phyloP scores from a whole-genome alignment of 306 rosid species.

The Dalbergia oliveri region DNA sequence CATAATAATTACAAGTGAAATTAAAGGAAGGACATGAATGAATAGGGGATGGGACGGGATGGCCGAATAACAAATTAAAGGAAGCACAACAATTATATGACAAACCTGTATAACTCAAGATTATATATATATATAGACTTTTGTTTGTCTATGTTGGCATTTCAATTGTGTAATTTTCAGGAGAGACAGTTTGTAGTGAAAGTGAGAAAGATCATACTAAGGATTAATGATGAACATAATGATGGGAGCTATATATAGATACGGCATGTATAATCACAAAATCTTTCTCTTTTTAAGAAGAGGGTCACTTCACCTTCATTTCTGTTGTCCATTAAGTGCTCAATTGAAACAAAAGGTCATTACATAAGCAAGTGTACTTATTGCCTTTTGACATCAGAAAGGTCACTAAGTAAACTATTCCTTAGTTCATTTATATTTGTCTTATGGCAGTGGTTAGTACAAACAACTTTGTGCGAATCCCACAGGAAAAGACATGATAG shows the following conservation, averaged over 20 bases:
- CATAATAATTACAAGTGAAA: slow-evolving; percentile 6
- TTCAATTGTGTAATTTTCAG: slow-evolving; percentile 12
- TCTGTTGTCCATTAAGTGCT: neutral
- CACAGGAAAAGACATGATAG: no score
- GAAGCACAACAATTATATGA: slow-evolving; percentile 41
- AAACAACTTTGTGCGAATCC: no score
- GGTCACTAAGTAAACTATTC: no score
- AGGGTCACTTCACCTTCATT: neutral
- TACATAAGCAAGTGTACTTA: no score
- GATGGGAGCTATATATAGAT: neutral
- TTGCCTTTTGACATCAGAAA: no score
- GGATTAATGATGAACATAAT: slow-evolving; percentile 2
- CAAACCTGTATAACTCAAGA: slow-evolving; percentile 41
- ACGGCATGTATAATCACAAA: neutral
- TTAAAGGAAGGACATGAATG: slow-evolving; percentile 23
- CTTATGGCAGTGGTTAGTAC: no score
- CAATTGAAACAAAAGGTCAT: no score
- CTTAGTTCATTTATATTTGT: no score
- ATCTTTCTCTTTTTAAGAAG: neutral
- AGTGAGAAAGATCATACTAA: slow-evolving; percentile 9
- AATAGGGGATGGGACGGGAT: slow-evolving; percentile 4
- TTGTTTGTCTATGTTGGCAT: slow-evolving; percentile 31
- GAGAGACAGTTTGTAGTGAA: neutral
- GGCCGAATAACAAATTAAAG: slow-evolving; percentile 30
- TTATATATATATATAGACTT: neutral